Percentiles rank a stretch among this genome's conserved stretches.
phyloP scores from a whole-genome alignment of 1,284 basidiomycete genomes.

The Mycosarcoma mackinlayi region DNA sequence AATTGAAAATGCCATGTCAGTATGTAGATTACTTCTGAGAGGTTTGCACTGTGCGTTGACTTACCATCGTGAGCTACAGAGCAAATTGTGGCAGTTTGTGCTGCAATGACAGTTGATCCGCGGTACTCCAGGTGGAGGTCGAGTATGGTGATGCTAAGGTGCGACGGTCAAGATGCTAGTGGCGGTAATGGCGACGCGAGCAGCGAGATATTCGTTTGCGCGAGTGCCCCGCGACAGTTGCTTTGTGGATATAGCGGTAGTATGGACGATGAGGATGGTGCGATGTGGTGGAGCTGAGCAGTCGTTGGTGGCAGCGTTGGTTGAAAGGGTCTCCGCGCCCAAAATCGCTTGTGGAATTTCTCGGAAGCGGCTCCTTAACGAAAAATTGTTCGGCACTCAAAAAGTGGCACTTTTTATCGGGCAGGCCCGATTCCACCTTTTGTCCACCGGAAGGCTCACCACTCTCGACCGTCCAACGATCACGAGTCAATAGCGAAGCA shows the following conservation, averaged over 20 bases:
- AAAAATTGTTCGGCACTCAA: slow-evolving; percentile 16
- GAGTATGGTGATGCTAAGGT: background rate
- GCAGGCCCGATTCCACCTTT: background rate
- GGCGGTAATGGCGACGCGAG: background rate
- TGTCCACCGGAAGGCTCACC: background rate
- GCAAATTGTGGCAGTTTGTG: background rate
- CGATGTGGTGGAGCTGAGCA: slow-evolving; percentile 6
- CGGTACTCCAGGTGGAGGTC: slow-evolving; percentile 24
- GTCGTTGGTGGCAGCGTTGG: slow-evolving; percentile 16
- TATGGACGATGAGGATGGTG: background rate
- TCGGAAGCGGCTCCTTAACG: slow-evolving; percentile 21
- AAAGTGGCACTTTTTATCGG: background rate
- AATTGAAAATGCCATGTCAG: too few relatives aligned
- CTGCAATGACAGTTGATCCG: background rate
- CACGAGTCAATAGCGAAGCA: too few relatives aligned
- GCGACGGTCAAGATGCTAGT: background rate
- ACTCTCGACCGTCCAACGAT: background rate
- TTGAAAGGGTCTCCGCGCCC: slow-evolving; percentile 26
- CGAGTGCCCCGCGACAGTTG: too few relatives aligned
- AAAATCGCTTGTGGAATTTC: slow-evolving; percentile 33
- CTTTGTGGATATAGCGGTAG: background rate
- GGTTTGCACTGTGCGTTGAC: background rate
- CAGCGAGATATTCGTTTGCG: too few relatives aligned
- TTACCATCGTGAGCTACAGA: slow-evolving; percentile 16
- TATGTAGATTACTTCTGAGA: too few relatives aligned